A percentile compares a stretch with the other conserved stretches of the same genome.
These are phyloP conservation scores for Neobulgaria alba DNA, from an alignment of 2,329 filamentous ascomycete genomes.

Conservation along the genomic window DNA sequence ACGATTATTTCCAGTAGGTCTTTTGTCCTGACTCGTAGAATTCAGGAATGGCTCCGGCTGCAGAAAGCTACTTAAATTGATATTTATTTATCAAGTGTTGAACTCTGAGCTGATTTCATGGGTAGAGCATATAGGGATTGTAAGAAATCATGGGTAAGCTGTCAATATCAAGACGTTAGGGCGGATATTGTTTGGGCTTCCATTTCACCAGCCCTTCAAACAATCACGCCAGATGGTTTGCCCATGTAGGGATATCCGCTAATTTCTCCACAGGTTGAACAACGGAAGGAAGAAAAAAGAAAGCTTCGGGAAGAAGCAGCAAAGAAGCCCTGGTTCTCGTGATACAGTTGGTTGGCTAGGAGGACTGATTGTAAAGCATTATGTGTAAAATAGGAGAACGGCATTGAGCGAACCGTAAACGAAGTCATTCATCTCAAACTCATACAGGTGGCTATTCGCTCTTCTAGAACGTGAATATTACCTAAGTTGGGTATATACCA, in stretches of 20 bases:
- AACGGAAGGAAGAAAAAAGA: slow-evolving; percentile 27
- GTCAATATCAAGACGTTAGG: not conserved
- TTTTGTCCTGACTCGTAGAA: not conserved
- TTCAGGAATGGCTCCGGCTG: too few relatives aligned
- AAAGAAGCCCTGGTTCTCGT: slow-evolving; percentile 24
- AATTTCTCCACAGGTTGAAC: slow-evolving; percentile 34
- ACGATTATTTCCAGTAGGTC: slow-evolving; percentile 87
- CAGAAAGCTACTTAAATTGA: not conserved
- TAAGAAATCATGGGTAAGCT: slow-evolving; percentile 86
- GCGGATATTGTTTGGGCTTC: not conserved
- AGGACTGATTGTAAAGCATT: too few relatives aligned
- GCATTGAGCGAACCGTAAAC: too few relatives aligned
- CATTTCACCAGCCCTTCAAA: not conserved
- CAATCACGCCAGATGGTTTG: slow-evolving; percentile 4
- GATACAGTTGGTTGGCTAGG: slow-evolving; percentile 2
- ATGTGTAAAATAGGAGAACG: too few relatives aligned
- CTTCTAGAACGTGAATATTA: too few relatives aligned
- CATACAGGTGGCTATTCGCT: too few relatives aligned
- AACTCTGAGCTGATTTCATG: not conserved
- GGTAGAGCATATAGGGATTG: slow-evolving; percentile 83
- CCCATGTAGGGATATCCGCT: not conserved
- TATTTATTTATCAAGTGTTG: not conserved
- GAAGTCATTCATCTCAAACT: too few relatives aligned
- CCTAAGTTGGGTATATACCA: too few relatives aligned
- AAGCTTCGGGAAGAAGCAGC: too few relatives aligned